Conservation (phyloP, 768 basidiomycete species). For the Mrakia blollopis region DNA sequence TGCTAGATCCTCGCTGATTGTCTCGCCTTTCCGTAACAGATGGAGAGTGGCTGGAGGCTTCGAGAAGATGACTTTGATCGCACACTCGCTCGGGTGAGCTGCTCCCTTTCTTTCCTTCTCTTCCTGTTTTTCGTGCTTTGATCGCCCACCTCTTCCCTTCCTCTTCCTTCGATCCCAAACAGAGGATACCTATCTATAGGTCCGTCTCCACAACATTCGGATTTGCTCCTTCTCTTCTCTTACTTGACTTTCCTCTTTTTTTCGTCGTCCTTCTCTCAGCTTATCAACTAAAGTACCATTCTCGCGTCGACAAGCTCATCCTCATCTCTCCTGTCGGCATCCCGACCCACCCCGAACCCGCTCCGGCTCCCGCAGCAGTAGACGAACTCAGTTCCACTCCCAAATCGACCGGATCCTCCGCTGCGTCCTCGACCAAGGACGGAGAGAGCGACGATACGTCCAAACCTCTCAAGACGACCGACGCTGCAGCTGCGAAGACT, state of each 20-base stretch:
- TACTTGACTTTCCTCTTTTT: neutral
- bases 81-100: conserved; percentile 69
- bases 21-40: neutral
- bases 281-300: conserved; percentile 82
- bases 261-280: conserved; percentile 45
- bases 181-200: too few species aligned
- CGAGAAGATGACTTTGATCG: conserved; percentile 81
- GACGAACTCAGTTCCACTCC: neutral
- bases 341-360: conserved; percentile 54
- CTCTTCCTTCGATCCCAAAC: too few species aligned
- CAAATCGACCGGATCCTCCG: neutral
- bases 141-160: too few species aligned
- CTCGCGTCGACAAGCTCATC: conserved; percentile 77
- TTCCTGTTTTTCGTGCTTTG: too few species aligned
- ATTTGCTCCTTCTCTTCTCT: too few species aligned
- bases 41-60: conserved; percentile 71
- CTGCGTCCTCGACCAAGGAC: neutral
- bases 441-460: neutral
- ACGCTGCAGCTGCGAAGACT: neutral
- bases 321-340: conserved; percentile 88
- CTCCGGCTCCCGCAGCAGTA: neutral
- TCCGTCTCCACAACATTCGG: too few species aligned
- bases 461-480: neutral
- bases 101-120: neutral
- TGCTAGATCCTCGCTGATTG: neutral